Conservation (phyloP, 2,329 filamentous ascomycete species). For the Stylonectria norvegica region DNA sequence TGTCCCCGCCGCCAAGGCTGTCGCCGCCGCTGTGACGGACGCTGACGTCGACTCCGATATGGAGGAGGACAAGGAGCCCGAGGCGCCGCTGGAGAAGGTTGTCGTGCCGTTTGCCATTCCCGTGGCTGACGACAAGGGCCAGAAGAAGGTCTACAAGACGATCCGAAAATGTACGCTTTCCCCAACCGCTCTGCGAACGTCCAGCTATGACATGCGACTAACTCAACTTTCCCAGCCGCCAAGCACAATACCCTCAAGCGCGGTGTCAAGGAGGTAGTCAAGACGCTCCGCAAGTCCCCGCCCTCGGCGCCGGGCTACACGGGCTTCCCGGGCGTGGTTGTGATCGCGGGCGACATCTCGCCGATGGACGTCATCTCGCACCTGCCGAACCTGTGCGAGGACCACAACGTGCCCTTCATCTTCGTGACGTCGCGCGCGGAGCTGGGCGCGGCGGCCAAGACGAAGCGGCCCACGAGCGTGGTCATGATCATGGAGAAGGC, state of each 20-base stretch:
- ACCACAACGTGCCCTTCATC: constrained; percentile 95
- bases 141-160: constrained; percentile 59
- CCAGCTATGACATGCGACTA: constrained; percentile 15
- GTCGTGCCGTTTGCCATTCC: constrained; percentile 83
- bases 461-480: constrained; percentile 94
- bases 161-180: constrained; percentile 51
- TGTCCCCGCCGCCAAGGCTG: constrained; percentile 39
- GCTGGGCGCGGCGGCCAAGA: constrained; percentile 87
- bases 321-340: constrained; percentile 69
- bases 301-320: constrained; percentile 62
- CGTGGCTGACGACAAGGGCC: constrained; percentile 73
- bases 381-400: constrained; percentile 95
- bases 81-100: constrained; percentile 48
- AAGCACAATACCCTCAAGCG: constrained; percentile 95
- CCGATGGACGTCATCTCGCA: constrained; percentile 99
- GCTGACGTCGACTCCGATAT: constrained; percentile 45
- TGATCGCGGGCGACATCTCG: constrained; percentile 96
- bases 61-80: constrained; percentile 44
- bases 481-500: constrained; percentile 75
- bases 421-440: constrained; percentile 91
- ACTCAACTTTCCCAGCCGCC: constrained; percentile 59
- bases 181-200: neutral
- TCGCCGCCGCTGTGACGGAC: constrained; percentile 38
- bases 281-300: constrained; percentile 90
- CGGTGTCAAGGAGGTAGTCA: constrained; percentile 98